Evolutionary conservation across 1,284 basidiomycete species (phyloP), one percentile per base, ranked within the genome.

Genomic region (Serendipita sp.): DNA sequence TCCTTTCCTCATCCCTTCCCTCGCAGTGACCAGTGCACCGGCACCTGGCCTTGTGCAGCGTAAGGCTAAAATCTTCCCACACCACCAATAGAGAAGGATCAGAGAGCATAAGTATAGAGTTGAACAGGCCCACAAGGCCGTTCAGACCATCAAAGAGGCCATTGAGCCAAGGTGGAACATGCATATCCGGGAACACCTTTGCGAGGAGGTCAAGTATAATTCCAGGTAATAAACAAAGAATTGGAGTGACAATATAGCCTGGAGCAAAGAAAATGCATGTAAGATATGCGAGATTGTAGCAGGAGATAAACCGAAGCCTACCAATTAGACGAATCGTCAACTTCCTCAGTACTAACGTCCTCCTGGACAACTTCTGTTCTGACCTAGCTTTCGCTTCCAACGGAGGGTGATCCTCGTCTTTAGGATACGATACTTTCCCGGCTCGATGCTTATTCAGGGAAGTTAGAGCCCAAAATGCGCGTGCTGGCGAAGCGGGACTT

Each of bases 61-160:
- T 38, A 38, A 5, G 12, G 12, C 53, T 17, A n/a, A 58, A 5
- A n/a, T 58, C 53, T 4, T 35, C 30, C 53, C 53, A 58, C n/a
- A 58, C 53, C 22, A 26, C 53, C 15, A 58, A n/a, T 10, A 58
- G 26, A 4, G 53, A 29, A 10, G 53, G 53, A 34, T 58, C 53
- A 4, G 53, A 58, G 26, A 58, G 53, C 53, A 58, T 58, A n/a
- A 58, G 53, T 12, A 58, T 29, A 58, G 53, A 58, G 53, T 58
- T 58, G 53, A 58, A 58, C 22, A 58, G 53, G 26, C 53, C 53
- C 17, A 58, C 30, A 10, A 58, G 53, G 8, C 53, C 53, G 26
- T 58, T 58, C n/a, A 58, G n/a, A 12, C 53, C 53, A 34, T 58
- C 53, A 34, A 58, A 34, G 8, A 58, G 26, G 15, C 26, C 53